Evolutionary conservation across 306 rosid species (phyloP), one percentile per base, ranked within the genome.

Genomic region (Begonia masoniana): DNA sequence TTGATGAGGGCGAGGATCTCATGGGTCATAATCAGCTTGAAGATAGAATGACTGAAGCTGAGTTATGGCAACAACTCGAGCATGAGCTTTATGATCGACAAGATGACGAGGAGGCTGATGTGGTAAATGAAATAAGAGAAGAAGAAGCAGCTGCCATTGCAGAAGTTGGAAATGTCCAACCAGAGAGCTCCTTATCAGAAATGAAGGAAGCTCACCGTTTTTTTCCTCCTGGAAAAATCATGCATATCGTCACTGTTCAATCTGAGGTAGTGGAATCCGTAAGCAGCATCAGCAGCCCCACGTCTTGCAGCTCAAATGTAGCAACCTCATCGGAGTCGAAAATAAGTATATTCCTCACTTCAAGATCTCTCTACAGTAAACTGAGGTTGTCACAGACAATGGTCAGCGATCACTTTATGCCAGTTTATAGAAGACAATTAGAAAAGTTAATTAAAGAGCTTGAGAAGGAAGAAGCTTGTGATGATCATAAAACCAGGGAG

Each of bases 351-450:
- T 86, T 83, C 66, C 79, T 78, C 58, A 86, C 96, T 24, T 57
- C 96, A 23, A 80, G 99, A 54, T 83, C 81, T 39, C 71, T 86
- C 10, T 85, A 86, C 62, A 86, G 94, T 73, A 91, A 83, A 61
- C 69, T 83, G 43, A 75, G 96, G 72, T 76, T 91, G 59, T 86
- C 99, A 9, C 96, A 81, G 69, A 78, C 87, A 59, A 91, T 91
- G 99, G 81, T 91, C 58, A 85, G 82, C 47, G 99, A 91, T 65
- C 96, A 91, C 83, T 77, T 83, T 72, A 91, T 91, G 99, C 96
- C 96, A 4, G 77, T 74, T 41, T 86, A 91, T 55, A 81, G 92
- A 77, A 85, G 76, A 62, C 86, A 79, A 62, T 76, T 91, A 43
- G 94, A 91, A 51, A 81, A 65, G 78, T 74, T 86, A 57, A 78